Evolutionary conservation across 495 filamentous ascomycete species (phyloP), one percentile per base, ranked within the genome.

Genomic region (Choiromyces venosus): DNA sequence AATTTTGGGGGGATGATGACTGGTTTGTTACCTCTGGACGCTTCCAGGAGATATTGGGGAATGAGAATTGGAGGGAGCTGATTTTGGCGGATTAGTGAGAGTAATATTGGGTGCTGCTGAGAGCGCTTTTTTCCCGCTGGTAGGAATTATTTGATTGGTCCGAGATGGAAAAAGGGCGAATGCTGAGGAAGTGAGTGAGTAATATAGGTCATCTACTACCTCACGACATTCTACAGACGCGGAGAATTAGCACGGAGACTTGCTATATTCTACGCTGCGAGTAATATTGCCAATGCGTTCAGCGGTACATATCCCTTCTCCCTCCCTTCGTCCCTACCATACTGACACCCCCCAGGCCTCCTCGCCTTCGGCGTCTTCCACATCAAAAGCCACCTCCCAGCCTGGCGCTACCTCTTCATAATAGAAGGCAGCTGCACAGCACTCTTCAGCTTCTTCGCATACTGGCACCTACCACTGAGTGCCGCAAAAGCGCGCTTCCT

Each of bases 391-490:
- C 56, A 65, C 29, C 76, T 91, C 39, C 73, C 83, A 2, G 83
- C 85, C 29, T 94, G 92, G 92, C 85, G 89, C 4, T 93, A 92
- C 80, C 87, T 93, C 10, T 94, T 94, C 80, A 82, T 93, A 67
- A 89, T 93, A 42, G 91, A 94, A 74, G 92, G 92, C 4, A 72
- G 82, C 10, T 84, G 85, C 73, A 92, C 91, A 0, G 84, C 91
- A 7, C 75, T 87, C 69, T 91, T 92, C 81, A 83, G 89, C 12
- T 77, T 88, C 72, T 89, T 93, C 74, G 89, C 88, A n/a, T 90
- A 85, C 76, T 89, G 86, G 81, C 93, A 91, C 75, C 86, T 94
- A 4, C 92, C 92, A 0, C 82, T 82, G 40, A 89, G 86, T 35
- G 89, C 90, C 2, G 82, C 87, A 35, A 84, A 88, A 67, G 89